Conservation (phyloP, 805 yeast species). For the Candida sphagnicola region DNA sequence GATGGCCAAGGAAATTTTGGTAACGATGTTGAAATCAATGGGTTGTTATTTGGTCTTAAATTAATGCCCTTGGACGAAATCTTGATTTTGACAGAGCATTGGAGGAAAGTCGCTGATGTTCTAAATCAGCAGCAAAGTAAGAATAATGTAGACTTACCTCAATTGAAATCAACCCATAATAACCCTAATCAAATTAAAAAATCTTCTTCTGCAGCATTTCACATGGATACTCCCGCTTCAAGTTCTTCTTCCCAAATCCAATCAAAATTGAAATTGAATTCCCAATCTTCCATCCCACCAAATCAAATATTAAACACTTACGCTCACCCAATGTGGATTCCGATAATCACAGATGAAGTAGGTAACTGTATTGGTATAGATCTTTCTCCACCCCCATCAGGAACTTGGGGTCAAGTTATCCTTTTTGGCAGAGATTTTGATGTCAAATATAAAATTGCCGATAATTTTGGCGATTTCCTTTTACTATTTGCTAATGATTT, state of each 20-base stretch:
- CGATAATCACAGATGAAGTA: slow-evolving; percentile 78
- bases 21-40: slow-evolving; percentile 66
- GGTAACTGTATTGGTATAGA: slow-evolving; percentile 94
- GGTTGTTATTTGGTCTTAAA: slow-evolving; percentile 76
- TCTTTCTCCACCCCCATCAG: slow-evolving; percentile 56
- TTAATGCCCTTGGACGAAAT: slow-evolving; percentile 79
- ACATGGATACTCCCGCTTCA: background rate
- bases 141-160: slow-evolving; percentile 17
- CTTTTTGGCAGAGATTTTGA: slow-evolving; percentile 93
- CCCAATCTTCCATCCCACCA: slow-evolving; percentile 68
- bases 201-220: slow-evolving; percentile 4
- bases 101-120: slow-evolving; percentile 70
- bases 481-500: slow-evolving; percentile 81
- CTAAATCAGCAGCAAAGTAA: slow-evolving; percentile 21
- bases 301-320: slow-evolving; percentile 68
- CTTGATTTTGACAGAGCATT: slow-evolving; percentile 73
- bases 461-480: slow-evolving; percentile 86
- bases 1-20: slow-evolving; percentile 82
- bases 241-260: background rate
- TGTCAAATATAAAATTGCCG: slow-evolving; percentile 80
- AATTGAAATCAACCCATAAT: slow-evolving; percentile 17
- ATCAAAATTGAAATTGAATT: slow-evolving; percentile 3
- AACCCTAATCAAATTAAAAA: slow-evolving; percentile 11
- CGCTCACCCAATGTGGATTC: slow-evolving; percentile 92
- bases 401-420: slow-evolving; percentile 83